Evolutionary conservation across 1,284 basidiomycete genomes (phyloP), one percentile per base, ranked within the genome.

Genomic region (Ceratobasidium sp.): DNA sequence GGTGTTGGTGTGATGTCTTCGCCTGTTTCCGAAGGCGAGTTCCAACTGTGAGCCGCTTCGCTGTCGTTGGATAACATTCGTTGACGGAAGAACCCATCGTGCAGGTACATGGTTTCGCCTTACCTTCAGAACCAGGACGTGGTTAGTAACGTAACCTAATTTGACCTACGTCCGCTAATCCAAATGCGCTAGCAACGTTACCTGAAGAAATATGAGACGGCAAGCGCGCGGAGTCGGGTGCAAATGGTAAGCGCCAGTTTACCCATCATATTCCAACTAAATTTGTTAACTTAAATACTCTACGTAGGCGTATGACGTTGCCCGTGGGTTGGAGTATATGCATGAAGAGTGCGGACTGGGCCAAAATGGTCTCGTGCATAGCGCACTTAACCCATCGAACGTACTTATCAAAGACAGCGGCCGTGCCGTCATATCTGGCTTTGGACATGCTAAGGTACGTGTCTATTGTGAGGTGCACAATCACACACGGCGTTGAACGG

Each of bases 381-480:
- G 60, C 15, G 60, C 62, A 5, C 33, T 73, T 1, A 73, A 73
- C 22, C 63, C 64, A 9, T 65, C 29, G 60, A 64, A 73, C 33
- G 41, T 73, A 6, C 50, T 73, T 5, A 63, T 73, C 22, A 73
- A 73, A n/a, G 72, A 73, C 31, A 73, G 72, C 15, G 72, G 72
- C 8, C 59, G 62, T 6, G 62, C 62, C 1, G 72, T 73, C 2
- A 73, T 73, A 15, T 73, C 72, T 24, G 72, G 72, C 6, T 73
- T 73, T 27, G 72, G 72, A 7, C 72, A 73, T 47, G 36, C 72
- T 3, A 73, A 73, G 72, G 72, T 65, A 27, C 11, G 45, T 6
- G 15, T 6, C 6, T 50, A 15, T 19, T 51, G 14, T 11, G 6
- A 41, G 6, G 6, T 41, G 11, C 36, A 11, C 36, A 11, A 11